Evolutionary conservation across 1,284 basidiomycete genomes (phyloP), one percentile per base, ranked within the genome.

Genomic region (Microbotryomycetes sp.): DNA sequence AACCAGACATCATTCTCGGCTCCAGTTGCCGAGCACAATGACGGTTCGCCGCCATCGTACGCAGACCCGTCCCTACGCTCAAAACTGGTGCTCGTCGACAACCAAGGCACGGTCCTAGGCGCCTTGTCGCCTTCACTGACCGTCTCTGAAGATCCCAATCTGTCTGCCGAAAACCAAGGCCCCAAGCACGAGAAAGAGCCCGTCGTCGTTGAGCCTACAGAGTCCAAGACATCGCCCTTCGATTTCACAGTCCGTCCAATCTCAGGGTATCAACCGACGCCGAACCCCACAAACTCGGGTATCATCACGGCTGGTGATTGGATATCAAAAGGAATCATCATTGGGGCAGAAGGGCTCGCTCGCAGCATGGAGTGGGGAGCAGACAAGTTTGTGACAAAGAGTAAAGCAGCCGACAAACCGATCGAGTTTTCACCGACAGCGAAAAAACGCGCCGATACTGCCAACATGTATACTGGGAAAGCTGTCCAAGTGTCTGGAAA

Each of bases 261-360:
- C 60, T 67, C 55, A 59, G 55, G 61, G 51, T 61, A 52, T 45
- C 4, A 13, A 1, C 57, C 65, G 0, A 52, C 58, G 5, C 46
- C 45, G 5, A 62, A 65, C 27, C 62, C 64, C 5, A 46, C 41
- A 1, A 41, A 47, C 5, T 64, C 60, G 16, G 29, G 29, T 2
- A 60, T 71, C 49, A 60, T 71, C 58, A 21, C 31, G 15, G 63
- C 67, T 7, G 74, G 71, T 6, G 68, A 73, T 45, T 68, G 59
- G 47, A 62, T 75, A 35, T 73, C 71, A 0, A 65, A 66, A 5
- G 70, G 67, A 9, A 67, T 75, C 50, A 59, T 75, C 50, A 65
- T 72, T 23, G 71, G 73, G 0, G 70, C 71, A 18, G 61, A 69
- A 2, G 64, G 68, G 18, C 54, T 74, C 16, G 63, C 70, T 3